phyloP scores from a whole-genome alignment of 2,329 filamentous ascomycete genomes.

The Verticillium klebahnii region DNA sequence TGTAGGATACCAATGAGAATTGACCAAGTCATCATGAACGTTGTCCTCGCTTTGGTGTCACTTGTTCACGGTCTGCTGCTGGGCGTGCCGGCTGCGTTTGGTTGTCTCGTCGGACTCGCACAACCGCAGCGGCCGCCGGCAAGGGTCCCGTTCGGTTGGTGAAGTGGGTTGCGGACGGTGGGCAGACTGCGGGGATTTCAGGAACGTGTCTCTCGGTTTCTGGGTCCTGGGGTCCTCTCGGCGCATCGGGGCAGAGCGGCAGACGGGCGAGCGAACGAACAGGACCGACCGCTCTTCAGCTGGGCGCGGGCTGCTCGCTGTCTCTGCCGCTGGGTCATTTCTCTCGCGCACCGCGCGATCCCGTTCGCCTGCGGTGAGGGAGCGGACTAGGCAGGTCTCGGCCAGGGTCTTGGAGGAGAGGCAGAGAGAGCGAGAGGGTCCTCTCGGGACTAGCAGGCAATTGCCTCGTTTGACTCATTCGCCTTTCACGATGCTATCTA shows the following conservation, averaged over 20 bases:
- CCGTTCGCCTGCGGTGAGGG: not conserved
- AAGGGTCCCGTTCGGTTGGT: not conserved
- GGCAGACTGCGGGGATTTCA: not conserved
- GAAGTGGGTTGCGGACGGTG: not conserved
- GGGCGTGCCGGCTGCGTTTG: not conserved
- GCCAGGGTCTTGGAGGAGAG: not conserved
- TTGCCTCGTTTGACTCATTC: not conserved
- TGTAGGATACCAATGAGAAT: not conserved
- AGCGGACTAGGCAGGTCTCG: not conserved
- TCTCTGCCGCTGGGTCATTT: not conserved
- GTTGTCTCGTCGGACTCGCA: not conserved
- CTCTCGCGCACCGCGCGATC: not conserved
- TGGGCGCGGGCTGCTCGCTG: too few relatives aligned
- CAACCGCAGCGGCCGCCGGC: not conserved
- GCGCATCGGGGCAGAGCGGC: too few relatives aligned
- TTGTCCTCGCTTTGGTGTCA: not conserved
- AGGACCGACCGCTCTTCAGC: too few relatives aligned
- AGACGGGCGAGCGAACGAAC: too few relatives aligned
- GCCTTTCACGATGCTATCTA: too few relatives aligned
- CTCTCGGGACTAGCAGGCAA: not conserved
- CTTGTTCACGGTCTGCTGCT: not conserved
- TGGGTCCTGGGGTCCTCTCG: too few relatives aligned
- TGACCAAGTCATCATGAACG: not conserved
- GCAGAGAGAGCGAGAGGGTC: too few relatives aligned
- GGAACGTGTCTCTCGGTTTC: not conserved